Percentiles rank a stretch among this genome's conserved stretches.
Conservation (phyloP, 768 basidiomycete genomes). For the Psilocybe azurescens region DNA sequence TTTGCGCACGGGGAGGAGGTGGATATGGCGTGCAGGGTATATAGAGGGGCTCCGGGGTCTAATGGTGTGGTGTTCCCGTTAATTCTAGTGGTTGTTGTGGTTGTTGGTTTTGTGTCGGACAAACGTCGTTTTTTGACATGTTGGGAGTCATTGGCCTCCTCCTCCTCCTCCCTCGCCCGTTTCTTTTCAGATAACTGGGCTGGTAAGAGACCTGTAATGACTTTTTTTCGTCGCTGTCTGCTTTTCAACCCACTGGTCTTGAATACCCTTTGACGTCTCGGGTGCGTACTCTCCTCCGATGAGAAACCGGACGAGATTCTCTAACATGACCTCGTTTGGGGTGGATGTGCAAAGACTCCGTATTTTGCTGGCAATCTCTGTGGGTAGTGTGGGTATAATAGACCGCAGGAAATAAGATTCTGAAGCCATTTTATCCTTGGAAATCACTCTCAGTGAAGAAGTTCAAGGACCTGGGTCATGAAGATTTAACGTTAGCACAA, state of each 20-base stretch:
- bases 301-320: constrained; percentile 49
- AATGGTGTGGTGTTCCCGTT: constrained; percentile 14
- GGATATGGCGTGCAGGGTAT: constrained; percentile 69
- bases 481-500: no score
- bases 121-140: constrained; percentile 40
- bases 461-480: no score
- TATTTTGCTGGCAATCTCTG: constrained; percentile 38
- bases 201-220: constrained; percentile 34
- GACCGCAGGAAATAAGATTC: constrained; percentile 36
- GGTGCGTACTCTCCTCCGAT: constrained; percentile 43
- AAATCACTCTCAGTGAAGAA: no score
- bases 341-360: constrained; percentile 35
- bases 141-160: constrained; percentile 20
- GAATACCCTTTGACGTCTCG: constrained; percentile 31
- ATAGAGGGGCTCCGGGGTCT: constrained; percentile 49
- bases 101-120: constrained; percentile 13
- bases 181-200: constrained; percentile 27
- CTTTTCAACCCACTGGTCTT: constrained; percentile 42
- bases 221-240: constrained; percentile 35
- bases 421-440: constrained; percentile 23
- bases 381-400: constrained; percentile 39
- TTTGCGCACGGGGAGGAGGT: constrained; percentile 78
- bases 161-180: constrained; percentile 40
- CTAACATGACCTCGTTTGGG: constrained; percentile 40
- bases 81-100: constrained; percentile 14